Base-by-base conservation (phyloP, 73 alveolate species). In the Halteria grandinella region DNA sequence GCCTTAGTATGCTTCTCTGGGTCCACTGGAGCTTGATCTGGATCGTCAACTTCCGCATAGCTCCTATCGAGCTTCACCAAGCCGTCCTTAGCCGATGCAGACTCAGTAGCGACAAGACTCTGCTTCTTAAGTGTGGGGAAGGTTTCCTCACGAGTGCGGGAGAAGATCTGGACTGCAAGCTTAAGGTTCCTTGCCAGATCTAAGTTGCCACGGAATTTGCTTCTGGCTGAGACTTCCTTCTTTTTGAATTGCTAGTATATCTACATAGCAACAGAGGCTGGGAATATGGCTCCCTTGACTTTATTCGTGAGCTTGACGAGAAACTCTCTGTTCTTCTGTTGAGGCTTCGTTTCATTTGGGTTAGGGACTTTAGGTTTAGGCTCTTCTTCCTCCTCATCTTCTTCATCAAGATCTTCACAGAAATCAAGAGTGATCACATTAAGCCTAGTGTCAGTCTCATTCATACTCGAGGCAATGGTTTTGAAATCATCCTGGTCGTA, bases 91-190 rank as follows among this genome's bases (percentile, higher is more conserved):
- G 88, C 96, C 31, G 84, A 89, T 6, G 84, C 78, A n/a, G 88
- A 31, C 43, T 73, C 93, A 33, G 87, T 94, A 1, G 91, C 97
- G 0, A 84, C 89, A 36, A 80, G 39, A 0, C 97, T 86, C 60
- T 87, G 88, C 79, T 92, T 92, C 83, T 94, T 94, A 49, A 96
- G 71, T 31, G 96, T 55, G 33, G 99, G 99, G 51, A 96, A 75
- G 45, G 48, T 88, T 79, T 94, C 98, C 40, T 90, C 97, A 1
- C 91, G 23, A 4, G 98, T 92, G 76, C 91, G 90, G 25, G 97
- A 78, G 70, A 79, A 96, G 12, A 96, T 82, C 75, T 85, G 75
- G 21, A 96, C 96, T 32, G 63, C 91, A 3, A 96, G 54, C 8
- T 83, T 69, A 29, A 82, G 69, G 58, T 91, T 87, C 44, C 86